Evolutionary conservation across 2,329 filamentous ascomycete genomes (phyloP).

Genomic region (Biscogniauxia marginata): DNA sequence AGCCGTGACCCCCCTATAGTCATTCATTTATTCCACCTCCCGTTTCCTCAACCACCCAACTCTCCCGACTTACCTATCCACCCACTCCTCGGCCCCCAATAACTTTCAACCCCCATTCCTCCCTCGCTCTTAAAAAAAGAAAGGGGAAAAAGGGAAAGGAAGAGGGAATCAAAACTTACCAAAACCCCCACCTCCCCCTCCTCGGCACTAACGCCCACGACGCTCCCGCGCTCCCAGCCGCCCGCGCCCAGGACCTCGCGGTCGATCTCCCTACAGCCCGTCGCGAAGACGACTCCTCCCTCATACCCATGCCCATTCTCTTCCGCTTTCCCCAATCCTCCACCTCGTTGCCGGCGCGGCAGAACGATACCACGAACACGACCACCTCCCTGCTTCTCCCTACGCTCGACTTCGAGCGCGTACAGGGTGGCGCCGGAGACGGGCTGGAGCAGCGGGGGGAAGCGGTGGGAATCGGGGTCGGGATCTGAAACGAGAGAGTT

Average conservation of each 20-base stretch:
- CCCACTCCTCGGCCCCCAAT: not conserved
- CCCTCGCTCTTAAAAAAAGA: not conserved
- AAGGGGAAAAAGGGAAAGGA: slow-evolving; percentile 11
- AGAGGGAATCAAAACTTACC: slow-evolving; percentile 36
- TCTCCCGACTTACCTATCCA: not conserved
- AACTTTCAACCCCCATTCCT: not conserved
- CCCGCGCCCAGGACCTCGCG: slow-evolving; percentile 41
- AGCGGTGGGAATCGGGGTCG: not conserved
- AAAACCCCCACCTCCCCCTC: slow-evolving; percentile 47
- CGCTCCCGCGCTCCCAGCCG: slow-evolving; percentile 49
- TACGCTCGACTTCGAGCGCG: slow-evolving; percentile 37
- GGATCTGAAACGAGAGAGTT: slow-evolving; percentile 1
- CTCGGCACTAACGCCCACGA: slow-evolving; percentile 55
- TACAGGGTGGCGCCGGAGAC: slow-evolving; percentile 44
- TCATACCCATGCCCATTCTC: too few relatives aligned
- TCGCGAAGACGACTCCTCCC: slow-evolving; percentile 33
- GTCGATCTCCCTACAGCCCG: slow-evolving; percentile 51
- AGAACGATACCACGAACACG: too few relatives aligned
- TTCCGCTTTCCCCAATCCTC: too few relatives aligned
- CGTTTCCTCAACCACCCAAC: not conserved
- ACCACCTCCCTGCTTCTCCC: slow-evolving; percentile 30
- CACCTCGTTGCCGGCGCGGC: too few relatives aligned
- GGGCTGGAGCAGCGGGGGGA: slow-evolving; percentile 38
- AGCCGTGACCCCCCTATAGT: too few relatives aligned
- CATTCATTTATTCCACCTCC: not conserved